phyloP scores from a whole-genome alignment of 2,329 filamentous ascomycete genomes.

The Aspergillus sp. region DNA sequence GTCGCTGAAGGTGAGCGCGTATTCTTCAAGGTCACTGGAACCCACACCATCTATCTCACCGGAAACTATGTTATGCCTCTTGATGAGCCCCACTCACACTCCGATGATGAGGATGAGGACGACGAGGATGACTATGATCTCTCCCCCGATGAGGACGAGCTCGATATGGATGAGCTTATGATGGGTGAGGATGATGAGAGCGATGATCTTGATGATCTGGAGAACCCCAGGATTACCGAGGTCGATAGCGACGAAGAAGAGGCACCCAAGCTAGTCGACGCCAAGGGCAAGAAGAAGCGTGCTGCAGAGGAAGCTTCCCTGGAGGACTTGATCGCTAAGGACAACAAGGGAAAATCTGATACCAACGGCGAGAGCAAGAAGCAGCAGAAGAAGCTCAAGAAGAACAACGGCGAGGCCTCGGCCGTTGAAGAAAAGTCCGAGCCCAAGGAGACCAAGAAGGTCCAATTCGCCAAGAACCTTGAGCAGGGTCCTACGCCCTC shows the following conservation, averaged over 20 bases:
- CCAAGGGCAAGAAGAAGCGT: constrained; percentile 86
- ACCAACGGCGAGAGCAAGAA: constrained; percentile 82
- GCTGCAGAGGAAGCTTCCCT: constrained; percentile 69
- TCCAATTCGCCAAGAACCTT: constrained; percentile 98
- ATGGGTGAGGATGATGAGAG: constrained; percentile 60
- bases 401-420: constrained; percentile 91
- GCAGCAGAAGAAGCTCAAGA: constrained; percentile 97
- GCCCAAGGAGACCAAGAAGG: constrained; percentile 80
- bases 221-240: constrained; percentile 80
- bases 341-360: constrained; percentile 52
- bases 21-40: constrained; percentile 88
- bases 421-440: constrained; percentile 47
- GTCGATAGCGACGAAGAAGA: constrained; percentile 75
- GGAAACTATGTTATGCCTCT: constrained; percentile 88
- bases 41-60: constrained; percentile 86
- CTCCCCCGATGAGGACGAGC: constrained; percentile 75
- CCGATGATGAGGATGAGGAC: constrained; percentile 56
- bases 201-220: constrained; percentile 75
- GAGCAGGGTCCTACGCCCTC: constrained; percentile 91
- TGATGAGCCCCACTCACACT: constrained; percentile 48
- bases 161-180: constrained; percentile 58
- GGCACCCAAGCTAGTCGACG: constrained; percentile 51
- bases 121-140: constrained; percentile 78
- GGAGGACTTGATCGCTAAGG: constrained; percentile 82
- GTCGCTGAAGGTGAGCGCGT: constrained; percentile 85